Conservation (phyloP, 352 stramenopile species). For the Pythium scleroteichum region DNA sequence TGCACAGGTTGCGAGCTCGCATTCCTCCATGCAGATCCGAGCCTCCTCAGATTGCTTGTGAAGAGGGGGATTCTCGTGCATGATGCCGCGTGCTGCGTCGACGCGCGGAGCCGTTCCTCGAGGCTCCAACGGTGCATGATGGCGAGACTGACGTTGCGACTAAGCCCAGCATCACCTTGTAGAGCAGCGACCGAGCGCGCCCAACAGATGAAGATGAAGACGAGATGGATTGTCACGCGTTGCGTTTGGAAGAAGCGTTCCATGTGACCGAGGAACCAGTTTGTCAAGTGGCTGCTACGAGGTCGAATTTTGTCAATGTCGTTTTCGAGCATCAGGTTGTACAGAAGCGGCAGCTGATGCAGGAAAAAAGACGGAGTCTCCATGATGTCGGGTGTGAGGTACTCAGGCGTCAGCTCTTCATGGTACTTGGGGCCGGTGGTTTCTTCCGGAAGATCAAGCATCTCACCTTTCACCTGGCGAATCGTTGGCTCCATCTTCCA, state of each 20-base stretch:
- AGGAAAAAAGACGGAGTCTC: conserved; percentile 8
- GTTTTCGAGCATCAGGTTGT: conserved; percentile 5
- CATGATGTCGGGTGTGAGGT: conserved; percentile 6
- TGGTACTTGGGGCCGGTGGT: conserved; percentile 4
- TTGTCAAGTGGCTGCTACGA: not conserved
- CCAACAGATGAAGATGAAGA: conserved; percentile 40
- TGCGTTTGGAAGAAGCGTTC: conserved; percentile 30
- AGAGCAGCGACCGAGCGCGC: conserved; percentile 32
- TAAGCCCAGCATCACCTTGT: conserved; percentile 26
- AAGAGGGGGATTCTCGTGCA: conserved; percentile 11
- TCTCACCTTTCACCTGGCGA: not conserved
- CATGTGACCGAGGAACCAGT: conserved; percentile 26
- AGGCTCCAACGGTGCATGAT: conserved; percentile 28
- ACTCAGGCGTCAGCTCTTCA: conserved; percentile 10
- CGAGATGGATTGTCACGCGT: conserved; percentile 27
- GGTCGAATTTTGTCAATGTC: not conserved
- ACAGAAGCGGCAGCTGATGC: conserved; percentile 4
- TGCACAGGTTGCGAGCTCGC: conserved; percentile 10
- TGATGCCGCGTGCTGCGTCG: conserved; percentile 14
- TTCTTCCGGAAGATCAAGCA: not conserved
- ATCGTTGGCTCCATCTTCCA: conserved; percentile 8
- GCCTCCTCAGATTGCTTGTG: conserved; percentile 11
- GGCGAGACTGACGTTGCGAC: conserved; percentile 27
- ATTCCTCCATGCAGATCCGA: not conserved
- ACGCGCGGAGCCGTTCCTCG: conserved; percentile 21